Evolutionary conservation across 2,329 filamentous ascomycete genomes (phyloP), one percentile per base, ranked within the genome.

Genomic region (Penicillium sp.): DNA sequence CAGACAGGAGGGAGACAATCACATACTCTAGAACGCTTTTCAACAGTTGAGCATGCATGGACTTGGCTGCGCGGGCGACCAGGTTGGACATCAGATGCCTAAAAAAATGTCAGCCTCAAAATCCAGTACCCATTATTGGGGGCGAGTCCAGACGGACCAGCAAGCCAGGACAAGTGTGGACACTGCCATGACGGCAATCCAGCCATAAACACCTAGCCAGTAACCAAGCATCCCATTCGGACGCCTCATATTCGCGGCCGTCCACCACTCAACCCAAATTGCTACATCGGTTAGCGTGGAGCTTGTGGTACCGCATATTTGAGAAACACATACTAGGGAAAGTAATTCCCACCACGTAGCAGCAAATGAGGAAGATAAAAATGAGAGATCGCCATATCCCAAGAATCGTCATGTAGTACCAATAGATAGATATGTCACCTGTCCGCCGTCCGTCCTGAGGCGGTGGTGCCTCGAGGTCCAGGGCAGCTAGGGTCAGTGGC

Each of bases 191-290:
- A 40, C 18, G 10, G 18, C 38, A 40, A 40, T 20, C 18, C 18
- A 20, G 22, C 18, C 38, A 26, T 44, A 55, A 18, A 55, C 18
- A 5, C 53, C 53, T 24, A 55, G 45, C 22, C 29, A 55, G 35
- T 50, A 42, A 26, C 53, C 53, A 16, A 55, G 38, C 18, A 37
- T 40, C 13, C 31, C 24, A 50, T 50, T 50, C 10, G 53, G 46
- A n/a, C 40, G 14, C 11, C 18, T 32, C 32, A 43, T n/a, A 37
- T 56, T 51, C 14, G 40, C 18, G 24, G 35, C 42, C 11, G 53
- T 38, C 53, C 53, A 56, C 53, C 53, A 56, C 39, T 56, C 22
- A 5, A 56, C n/a, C 53, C 53, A 56, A 34, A 56, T 56, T 18
- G 38, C 53, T 55, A 32, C 38, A 40, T 37, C 8, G 34, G 34